Evolutionary conservation across 306 rosid genomes (phyloP).

Genomic region (Vigna trinervia): DNA sequence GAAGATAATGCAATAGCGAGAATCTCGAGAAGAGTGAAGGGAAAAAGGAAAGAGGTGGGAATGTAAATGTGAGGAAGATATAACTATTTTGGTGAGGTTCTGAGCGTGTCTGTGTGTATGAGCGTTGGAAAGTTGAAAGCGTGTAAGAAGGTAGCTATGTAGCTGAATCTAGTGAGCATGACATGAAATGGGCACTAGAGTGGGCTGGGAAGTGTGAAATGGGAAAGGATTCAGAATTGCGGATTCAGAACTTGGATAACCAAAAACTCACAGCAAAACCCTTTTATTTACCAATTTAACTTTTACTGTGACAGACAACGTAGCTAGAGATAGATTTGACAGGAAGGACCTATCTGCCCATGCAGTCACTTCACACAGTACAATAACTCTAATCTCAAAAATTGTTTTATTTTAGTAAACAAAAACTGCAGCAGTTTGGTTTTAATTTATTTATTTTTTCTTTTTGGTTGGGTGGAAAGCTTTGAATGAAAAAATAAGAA

Average conservation of each 20-base stretch:
- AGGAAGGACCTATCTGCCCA: constrained; percentile 71
- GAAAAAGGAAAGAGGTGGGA: constrained; percentile 20
- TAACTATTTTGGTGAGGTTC: constrained; percentile 37
- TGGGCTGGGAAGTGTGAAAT: constrained; percentile 5
- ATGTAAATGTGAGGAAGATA: constrained; percentile 24
- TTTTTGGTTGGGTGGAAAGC: not conserved
- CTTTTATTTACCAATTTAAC: not conserved
- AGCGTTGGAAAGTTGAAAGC: constrained; percentile 28
- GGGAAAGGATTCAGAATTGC: constrained; percentile 7
- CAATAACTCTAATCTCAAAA: constrained; percentile 39
- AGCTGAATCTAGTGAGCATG: constrained; percentile 50
- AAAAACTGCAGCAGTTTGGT: too few species aligned
- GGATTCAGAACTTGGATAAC: not conserved
- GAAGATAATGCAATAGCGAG: not conserved
- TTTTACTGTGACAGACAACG: constrained; percentile 46
- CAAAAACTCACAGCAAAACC: constrained; percentile 39
- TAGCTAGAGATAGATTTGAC: constrained; percentile 65
- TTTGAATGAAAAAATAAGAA: not conserved
- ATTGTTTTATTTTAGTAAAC: too few species aligned
- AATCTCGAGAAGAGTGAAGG: constrained; percentile 32
- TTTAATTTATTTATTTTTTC: too few species aligned
- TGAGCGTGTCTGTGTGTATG: constrained; percentile 20
- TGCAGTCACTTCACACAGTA: constrained; percentile 78
- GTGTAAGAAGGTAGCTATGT: constrained; percentile 1
- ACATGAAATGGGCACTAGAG: constrained; percentile 34